Base-by-base conservation (phyloP, 169 alveolate species). In the Eimeria brunetti region DNA sequence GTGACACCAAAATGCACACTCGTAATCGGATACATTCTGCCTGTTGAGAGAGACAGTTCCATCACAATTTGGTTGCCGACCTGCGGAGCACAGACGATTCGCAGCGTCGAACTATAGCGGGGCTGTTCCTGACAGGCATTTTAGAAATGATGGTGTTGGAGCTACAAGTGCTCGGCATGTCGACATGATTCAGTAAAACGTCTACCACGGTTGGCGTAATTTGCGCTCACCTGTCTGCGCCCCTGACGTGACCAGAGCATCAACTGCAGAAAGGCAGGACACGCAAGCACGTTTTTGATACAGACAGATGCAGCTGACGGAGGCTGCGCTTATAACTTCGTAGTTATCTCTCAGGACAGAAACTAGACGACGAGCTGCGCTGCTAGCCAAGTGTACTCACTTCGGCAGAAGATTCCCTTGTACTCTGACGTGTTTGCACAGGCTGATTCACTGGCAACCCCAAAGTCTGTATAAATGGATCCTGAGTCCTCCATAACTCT, bases 401-500 rank as follows among this genome's bases (percentile, higher is more conserved):
- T 67, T 86, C 83, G 93, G 71, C 93, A 86, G 44, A 86, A 86
- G 5, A 86, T 86, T 20, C 93, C 93, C 36, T 86, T 86, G 62
- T 86, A 86, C 36, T 27, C 53, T 44, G 93, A 86, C 69, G 49
- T 16, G 5, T 27, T 14, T 18, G 67, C 41, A 46, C 93, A 86
- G 6, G 78, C 92, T 56, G 80, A 38, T 36, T 46, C 71, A 24
- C 56, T 22, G 20, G 56, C 27, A 27, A 86, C 81, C 24, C 93
- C 83, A 64, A 64, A 86, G 41, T 86, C 93, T 14, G 81, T 86
- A 44, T 62, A 60, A 33, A 51, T 86, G 24, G 93, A 38, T 4
- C 93, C 93, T 11, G 93, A 30, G 83, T 64, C 83, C n/a, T 86
- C 93, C 93, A 86, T 86, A 86, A 86, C 93, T 56, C 93, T 64